phyloP scores from a whole-genome alignment of 257 asterid genomes.

The Fraxinus cuspidata region DNA sequence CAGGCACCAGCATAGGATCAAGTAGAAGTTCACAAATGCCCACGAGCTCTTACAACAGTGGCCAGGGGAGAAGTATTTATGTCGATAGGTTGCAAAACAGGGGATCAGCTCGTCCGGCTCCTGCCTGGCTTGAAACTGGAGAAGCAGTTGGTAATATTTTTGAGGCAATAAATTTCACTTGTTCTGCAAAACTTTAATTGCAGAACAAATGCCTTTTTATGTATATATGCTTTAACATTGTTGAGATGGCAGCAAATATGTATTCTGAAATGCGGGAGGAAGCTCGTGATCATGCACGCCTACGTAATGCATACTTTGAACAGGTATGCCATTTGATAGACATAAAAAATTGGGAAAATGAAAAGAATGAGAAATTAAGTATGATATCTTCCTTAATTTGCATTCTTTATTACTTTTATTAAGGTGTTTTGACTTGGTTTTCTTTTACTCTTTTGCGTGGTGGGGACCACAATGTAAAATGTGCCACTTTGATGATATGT shows the following conservation, averaged over 20 bases:
- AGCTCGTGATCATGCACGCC: constrained; percentile 97
- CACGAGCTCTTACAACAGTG: constrained; percentile 56
- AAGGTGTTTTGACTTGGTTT: not conserved
- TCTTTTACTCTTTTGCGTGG: not conserved
- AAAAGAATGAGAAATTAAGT: not conserved
- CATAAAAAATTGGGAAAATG: constrained; percentile 17
- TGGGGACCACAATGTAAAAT: not conserved
- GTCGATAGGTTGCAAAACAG: constrained; percentile 58
- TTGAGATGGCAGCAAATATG: constrained; percentile 80
- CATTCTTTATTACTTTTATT: not conserved
- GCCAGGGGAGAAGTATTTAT: constrained; percentile 55
- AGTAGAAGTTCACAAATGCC: constrained; percentile 71
- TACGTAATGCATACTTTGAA: constrained; percentile 90
- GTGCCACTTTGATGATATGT: not conserved
- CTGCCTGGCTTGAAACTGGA: constrained; percentile 79
- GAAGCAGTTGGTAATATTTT: constrained; percentile 76
- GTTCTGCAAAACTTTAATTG: constrained; percentile 25
- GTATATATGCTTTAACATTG: constrained; percentile 47
- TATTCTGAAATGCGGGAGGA: constrained; percentile 96
- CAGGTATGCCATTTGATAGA: constrained; percentile 59
- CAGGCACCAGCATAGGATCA: constrained; percentile 66
- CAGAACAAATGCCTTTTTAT: constrained; percentile 25
- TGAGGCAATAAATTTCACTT: constrained; percentile 29
- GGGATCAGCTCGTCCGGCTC: constrained; percentile 64
- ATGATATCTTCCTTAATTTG: not conserved